Percentiles rank a stretch among this genome's conserved stretches.
Evolutionary conservation across 306 rosid species (phyloP).

Genomic region (Vigna nakashimae): DNA sequence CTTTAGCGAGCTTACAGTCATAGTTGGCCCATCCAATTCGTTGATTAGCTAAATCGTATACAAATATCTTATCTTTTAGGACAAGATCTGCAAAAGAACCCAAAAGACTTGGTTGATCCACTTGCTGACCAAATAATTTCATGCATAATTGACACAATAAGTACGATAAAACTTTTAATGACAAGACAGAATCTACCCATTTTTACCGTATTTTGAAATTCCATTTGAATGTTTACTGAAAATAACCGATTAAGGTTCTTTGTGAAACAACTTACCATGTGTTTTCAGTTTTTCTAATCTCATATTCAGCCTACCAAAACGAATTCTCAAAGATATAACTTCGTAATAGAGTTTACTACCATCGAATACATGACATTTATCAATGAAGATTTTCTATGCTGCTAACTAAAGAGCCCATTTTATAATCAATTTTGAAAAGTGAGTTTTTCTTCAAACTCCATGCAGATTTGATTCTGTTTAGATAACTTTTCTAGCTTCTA

Average conservation of each 20-base stretch:
- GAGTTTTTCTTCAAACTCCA: constrained; percentile 18
- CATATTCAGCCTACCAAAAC: constrained; percentile 18
- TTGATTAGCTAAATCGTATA: constrained; percentile 81
- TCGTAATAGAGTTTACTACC: not conserved
- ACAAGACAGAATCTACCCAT: constrained; percentile 1
- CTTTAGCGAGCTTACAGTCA: constrained; percentile 70
- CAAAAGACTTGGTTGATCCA: constrained; percentile 24
- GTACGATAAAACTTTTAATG: not conserved
- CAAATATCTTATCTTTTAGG: constrained; percentile 90
- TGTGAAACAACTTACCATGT: not conserved
- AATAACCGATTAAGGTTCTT: constrained; percentile 6
- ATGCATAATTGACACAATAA: constrained; percentile 16
- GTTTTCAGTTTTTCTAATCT: constrained; percentile 19
- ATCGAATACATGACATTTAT: constrained; percentile 12
- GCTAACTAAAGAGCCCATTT: not conserved
- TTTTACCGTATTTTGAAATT: constrained; percentile 3
- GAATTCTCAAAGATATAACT: not conserved
- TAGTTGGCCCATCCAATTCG: constrained; percentile 88
- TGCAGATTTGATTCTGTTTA: constrained; percentile 10
- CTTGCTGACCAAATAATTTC: not conserved
- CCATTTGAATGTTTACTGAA: constrained; percentile 4
- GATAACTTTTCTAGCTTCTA: constrained; percentile 37
- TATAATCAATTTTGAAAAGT: not conserved
- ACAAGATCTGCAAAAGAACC: constrained; percentile 77
- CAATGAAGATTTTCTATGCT: constrained; percentile 3